Base-by-base conservation (phyloP, 108 stramenopile genomes). In the Cyclotella choctawhatcheeana region DNA sequence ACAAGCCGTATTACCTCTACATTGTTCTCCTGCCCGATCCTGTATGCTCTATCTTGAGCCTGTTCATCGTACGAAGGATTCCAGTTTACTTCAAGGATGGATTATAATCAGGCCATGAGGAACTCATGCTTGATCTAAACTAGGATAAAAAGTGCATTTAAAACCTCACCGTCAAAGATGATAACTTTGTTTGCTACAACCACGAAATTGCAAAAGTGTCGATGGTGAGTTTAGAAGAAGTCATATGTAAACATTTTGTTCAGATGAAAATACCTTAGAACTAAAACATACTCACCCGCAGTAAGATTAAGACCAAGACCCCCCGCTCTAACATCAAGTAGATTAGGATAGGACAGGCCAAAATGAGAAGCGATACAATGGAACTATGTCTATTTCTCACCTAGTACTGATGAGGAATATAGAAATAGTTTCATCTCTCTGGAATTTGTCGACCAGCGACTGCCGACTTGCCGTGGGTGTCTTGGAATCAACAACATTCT, bases 11-110 rank as follows among this genome's bases (percentile, higher is more conserved):
- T 65, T 18, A 96, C 94, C 3, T 83, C 75, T 5, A 98, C 97
- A 69, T 96, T 82, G 5, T 85, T 76, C 54, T 70, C 80, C 82
- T 98, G 97, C 16, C 97, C 97, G 67, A 97, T 93, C 26, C 97
- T 86, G 34, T 52, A 91, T 37, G 87, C 63, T 67, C 87, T 81
- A 47, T 86, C 96, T 64, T 93, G 92, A 56, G 88, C 89, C 44
- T 91, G 90, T 45, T 90, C 82, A 35, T 93, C 92, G 50, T 82
- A 84, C 64, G 73, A 79, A 13, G 90, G 90, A 63, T 97, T 98
- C 94, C 94, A 98, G 64, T 89, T 88, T 0, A 88, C 86, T 73
- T 43, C n/a, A 0, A 17, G 3, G 7, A 43, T 3, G 24, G 45
- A 13, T 37, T 29, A 17, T 16, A 58, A 67, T 40, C 37, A 40